A percentile compares a stretch with the other conserved stretches of the same genome.
Evolutionary conservation across 2,329 filamentous ascomycete species (phyloP).

Genomic region (Trichoderma endophyticum): DNA sequence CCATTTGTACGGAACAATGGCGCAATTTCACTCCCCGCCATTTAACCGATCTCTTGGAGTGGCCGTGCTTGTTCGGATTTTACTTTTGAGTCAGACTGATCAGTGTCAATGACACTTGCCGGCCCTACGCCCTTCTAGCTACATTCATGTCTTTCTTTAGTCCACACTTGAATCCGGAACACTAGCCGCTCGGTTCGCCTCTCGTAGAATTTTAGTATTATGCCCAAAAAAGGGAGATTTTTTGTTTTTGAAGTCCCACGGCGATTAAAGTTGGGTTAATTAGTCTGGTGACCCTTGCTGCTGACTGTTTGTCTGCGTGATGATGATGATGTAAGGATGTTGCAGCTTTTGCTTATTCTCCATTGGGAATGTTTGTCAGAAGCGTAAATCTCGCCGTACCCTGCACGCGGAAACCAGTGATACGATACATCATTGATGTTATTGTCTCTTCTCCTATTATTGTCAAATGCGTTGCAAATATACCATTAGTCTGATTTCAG

Average conservation of each 20-base stretch:
- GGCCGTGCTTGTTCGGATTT: not conserved
- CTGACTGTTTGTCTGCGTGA: not conserved
- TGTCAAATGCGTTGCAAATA: not conserved
- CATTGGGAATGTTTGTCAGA: not conserved
- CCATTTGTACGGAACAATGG: not conserved
- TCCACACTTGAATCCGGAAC: not conserved
- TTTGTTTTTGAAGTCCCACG: not conserved
- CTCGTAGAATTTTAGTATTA: not conserved
- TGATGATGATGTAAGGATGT: not conserved
- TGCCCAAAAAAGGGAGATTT: not conserved
- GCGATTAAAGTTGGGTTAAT: not conserved
- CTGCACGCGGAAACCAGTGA: not conserved
- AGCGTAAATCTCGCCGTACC: not conserved
- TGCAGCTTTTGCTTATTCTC: not conserved
- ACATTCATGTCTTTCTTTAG: not conserved
- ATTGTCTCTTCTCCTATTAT: not conserved
- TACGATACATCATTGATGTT: not conserved
- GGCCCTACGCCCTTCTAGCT: not conserved
- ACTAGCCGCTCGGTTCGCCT: not conserved
- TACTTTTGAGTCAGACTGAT: not conserved
- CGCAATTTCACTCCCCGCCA: not conserved
- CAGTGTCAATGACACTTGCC: not conserved
- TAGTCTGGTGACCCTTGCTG: not conserved
- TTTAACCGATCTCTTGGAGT: not conserved
- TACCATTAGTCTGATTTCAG: not conserved